Base-by-base conservation (phyloP, 2,329 filamentous ascomycete genomes). In the Paraphoma chrysanthemicola region DNA sequence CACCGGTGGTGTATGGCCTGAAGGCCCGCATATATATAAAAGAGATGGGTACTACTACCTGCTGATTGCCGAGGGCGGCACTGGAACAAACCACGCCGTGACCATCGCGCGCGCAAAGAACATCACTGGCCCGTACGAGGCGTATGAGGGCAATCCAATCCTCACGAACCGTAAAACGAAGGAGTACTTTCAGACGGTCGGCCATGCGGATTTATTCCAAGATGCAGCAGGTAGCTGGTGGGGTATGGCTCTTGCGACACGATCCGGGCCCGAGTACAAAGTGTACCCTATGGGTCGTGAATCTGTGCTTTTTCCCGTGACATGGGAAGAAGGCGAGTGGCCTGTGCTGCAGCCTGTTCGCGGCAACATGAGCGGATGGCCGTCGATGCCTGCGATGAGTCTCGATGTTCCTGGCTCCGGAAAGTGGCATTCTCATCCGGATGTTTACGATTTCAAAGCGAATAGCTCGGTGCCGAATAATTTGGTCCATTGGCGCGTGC, bases 401-500 rank as follows among this genome's bases (percentile, higher is more conserved):
- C 63, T 65, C 1, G 70, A 78, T 4, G 51, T 81, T 1, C 71
- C 73, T 2, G 80, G 80, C 4, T 52, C 43, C 9, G 59, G 64
- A 0, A 77, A 78, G 0, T 80, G 81, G 44, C 76, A 80, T 36
- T 63, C 69, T 6, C 77, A 77, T 8, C 74, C 77, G 1, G 83
- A 86, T 57, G 53, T 64, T n/a, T 23, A 23, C 23, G 23, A 23
- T 23, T 23, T 23, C 23, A 23, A 23, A 23, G 62, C 2, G 75
- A 78, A 0, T 0, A 78, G 77, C 0, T 51, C 60, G 0, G 65
- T 87, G 0, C 84, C 85, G 0, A 70, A 72, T 0, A 81, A 87
- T 56, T 81, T 87, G 50, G 76, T 82, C 0, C 75, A 83, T 70
- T 87, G 83, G 82, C 86, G 18, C 85, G 84, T 4, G 80, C 77